Evolutionary conservation across 352 stramenopile species (phyloP).

Genomic region (Phytophthora pinifolia): DNA sequence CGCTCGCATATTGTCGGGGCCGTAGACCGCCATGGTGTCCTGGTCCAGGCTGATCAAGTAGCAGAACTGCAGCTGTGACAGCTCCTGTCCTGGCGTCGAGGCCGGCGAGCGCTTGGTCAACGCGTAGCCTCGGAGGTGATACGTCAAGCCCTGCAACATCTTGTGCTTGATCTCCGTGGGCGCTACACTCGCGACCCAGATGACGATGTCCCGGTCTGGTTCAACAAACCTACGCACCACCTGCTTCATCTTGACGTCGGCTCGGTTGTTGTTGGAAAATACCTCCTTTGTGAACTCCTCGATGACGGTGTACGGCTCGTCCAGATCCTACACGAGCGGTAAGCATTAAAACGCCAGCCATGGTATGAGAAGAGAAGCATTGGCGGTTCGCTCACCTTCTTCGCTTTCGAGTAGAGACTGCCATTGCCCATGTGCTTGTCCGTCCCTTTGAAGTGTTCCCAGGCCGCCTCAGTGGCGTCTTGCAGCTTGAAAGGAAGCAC

Average conservation of each 20-base stretch:
- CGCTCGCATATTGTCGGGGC: slow-evolving; percentile 28
- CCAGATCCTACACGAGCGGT: not conserved
- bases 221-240: slow-evolving; percentile 57
- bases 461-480: slow-evolving; percentile 11
- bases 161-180: slow-evolving; percentile 58
- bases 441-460: slow-evolving; percentile 29
- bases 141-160: slow-evolving; percentile 32
- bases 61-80: slow-evolving; percentile 50
- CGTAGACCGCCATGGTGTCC: slow-evolving; percentile 21
- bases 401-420: slow-evolving; percentile 26
- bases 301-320: slow-evolving; percentile 51
- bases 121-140: slow-evolving; percentile 56
- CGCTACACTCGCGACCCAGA: slow-evolving; percentile 53
- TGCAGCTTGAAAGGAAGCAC: slow-evolving; percentile 24
- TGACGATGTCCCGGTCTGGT: slow-evolving; percentile 55
- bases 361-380: not conserved
- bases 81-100: slow-evolving; percentile 27
- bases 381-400: slow-evolving; percentile 9
- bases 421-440: slow-evolving; percentile 30
- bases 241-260: slow-evolving; percentile 54
- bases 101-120: slow-evolving; percentile 38
- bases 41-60: slow-evolving; percentile 50
- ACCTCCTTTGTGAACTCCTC: slow-evolving; percentile 61
- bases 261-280: slow-evolving; percentile 42
- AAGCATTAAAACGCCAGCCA: not conserved